Percentiles rank a stretch among this genome's conserved stretches.
phyloP scores from a whole-genome alignment of 2,329 filamentous ascomycete genomes.

The Thelonectria blattea region DNA sequence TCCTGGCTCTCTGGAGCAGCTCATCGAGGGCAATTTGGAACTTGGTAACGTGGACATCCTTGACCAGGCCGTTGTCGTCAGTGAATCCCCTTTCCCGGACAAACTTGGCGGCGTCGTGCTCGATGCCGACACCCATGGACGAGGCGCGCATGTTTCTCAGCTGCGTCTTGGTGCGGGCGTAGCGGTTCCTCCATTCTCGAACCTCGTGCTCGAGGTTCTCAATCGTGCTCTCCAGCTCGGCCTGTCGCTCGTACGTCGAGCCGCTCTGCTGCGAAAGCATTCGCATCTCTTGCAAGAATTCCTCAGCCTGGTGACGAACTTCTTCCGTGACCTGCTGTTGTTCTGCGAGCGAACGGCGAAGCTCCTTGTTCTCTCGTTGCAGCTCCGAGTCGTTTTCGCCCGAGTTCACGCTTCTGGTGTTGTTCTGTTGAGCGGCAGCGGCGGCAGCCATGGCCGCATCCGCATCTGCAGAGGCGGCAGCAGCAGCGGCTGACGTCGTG shows the following conservation, averaged over 20 bases:
- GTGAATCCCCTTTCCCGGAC: slow-evolving; percentile 71
- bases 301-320: slow-evolving; percentile 81
- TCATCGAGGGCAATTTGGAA: slow-evolving; percentile 97
- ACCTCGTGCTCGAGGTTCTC: slow-evolving; percentile 81
- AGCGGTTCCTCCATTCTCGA: slow-evolving; percentile 88
- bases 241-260: slow-evolving; percentile 80
- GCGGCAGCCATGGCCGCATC: slow-evolving; percentile 61
- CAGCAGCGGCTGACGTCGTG: slow-evolving; percentile 46
- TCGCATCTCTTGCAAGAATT: slow-evolving; percentile 89
- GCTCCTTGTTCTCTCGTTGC: slow-evolving; percentile 71
- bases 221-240: slow-evolving; percentile 76
- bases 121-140: slow-evolving; percentile 73
- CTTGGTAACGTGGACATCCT: slow-evolving; percentile 90
- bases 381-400: slow-evolving; percentile 58
- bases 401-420: slow-evolving; percentile 29
- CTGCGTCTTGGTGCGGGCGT: slow-evolving; percentile 87
- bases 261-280: slow-evolving; percentile 80
- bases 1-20: slow-evolving; percentile 77
- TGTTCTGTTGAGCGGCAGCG: slow-evolving; percentile 52
- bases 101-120: slow-evolving; percentile 72
- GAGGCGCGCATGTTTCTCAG: slow-evolving; percentile 80
- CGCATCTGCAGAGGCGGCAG: not conserved
- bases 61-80: slow-evolving; percentile 77
- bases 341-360: slow-evolving; percentile 69
- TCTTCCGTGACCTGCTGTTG: slow-evolving; percentile 87